phyloP scores from a whole-genome alignment of 1,139 yeast species.

The Lodderomyces margitis region DNA sequence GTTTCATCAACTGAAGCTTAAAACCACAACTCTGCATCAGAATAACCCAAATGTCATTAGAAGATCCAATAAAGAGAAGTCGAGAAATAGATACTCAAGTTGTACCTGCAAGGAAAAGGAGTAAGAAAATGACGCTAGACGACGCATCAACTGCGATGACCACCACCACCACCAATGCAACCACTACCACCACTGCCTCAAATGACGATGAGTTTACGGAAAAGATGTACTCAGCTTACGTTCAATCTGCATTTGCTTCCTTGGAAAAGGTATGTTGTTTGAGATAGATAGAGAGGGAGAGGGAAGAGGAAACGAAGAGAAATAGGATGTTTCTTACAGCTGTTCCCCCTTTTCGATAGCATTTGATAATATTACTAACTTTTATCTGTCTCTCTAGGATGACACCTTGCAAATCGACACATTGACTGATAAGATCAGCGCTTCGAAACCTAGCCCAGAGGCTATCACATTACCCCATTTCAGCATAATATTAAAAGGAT shows the following conservation, averaged over 20 bases:
- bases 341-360: constrained; percentile 1
- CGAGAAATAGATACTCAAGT: constrained; percentile 13
- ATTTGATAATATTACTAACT: constrained; percentile 21
- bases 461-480: constrained; percentile 37
- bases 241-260: constrained; percentile 67
- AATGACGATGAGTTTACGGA: constrained; percentile 36
- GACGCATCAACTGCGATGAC: not conserved
- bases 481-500: constrained; percentile 31
- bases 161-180: constrained; percentile 1
- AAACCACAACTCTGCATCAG: not conserved
- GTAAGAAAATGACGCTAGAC: constrained; percentile 1
- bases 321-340: not conserved
- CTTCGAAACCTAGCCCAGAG: constrained; percentile 33
- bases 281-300: not conserved
- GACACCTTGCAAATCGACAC: constrained; percentile 38
- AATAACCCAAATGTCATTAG: constrained; percentile 28
- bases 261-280: constrained; percentile 53
- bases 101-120: constrained; percentile 1
- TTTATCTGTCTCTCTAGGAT: constrained; percentile 21
- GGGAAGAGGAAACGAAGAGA: not conserved
- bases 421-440: constrained; percentile 35
- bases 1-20: not conserved
- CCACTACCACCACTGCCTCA: constrained; percentile 1
- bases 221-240: constrained; percentile 61
- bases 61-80: constrained; percentile 29